A percentile compares a stretch with the other conserved stretches of the same genome.
Evolutionary conservation across 176 grass and related monocot genomes (phyloP).

Genomic region (Bonia amplexicaulis): DNA sequence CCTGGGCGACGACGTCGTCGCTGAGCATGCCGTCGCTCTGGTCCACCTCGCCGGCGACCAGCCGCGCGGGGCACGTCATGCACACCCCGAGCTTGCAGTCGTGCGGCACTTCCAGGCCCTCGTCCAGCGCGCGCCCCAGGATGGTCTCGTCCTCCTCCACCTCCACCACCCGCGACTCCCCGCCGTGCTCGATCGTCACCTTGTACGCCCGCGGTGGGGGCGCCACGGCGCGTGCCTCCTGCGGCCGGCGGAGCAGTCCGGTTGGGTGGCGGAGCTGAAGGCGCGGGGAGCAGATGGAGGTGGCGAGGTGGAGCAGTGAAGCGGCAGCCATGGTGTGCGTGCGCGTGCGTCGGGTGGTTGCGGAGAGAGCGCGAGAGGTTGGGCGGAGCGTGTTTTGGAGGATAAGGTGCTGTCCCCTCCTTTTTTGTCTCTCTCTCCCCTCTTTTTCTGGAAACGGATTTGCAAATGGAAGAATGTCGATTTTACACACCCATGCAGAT

Average conservation of each 20-base stretch:
- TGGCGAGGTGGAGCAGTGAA: slow-evolving; percentile 34
- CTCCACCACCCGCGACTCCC: slow-evolving; percentile 56
- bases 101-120: slow-evolving; percentile 78
- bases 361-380: not conserved
- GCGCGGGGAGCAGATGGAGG: not conserved
- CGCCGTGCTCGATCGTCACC: slow-evolving; percentile 89
- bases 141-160: slow-evolving; percentile 79
- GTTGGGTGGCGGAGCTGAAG: not conserved
- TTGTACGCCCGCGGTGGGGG: slow-evolving; percentile 40
- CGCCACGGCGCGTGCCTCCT: not conserved
- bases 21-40: slow-evolving; percentile 98
- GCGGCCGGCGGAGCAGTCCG: not conserved
- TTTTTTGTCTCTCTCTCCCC: too few species aligned
- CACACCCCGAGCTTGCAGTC: slow-evolving; percentile 98
- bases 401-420: slow-evolving; percentile 8
- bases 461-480: too few species aligned
- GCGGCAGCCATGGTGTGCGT: slow-evolving; percentile 35
- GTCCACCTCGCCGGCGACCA: slow-evolving; percentile 72
- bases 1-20: slow-evolving; percentile 79
- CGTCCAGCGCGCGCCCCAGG: slow-evolving; percentile 74
- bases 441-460: too few species aligned
- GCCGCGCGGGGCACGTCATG: slow-evolving; percentile 92
- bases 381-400: not conserved
- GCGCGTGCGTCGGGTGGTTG: not conserved
- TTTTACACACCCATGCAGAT: too few species aligned